Percentiles rank a stretch among this genome's conserved stretches.
Evolutionary conservation across 106 monocot genomes (phyloP).

Genomic region (Allium fistulosum): DNA sequence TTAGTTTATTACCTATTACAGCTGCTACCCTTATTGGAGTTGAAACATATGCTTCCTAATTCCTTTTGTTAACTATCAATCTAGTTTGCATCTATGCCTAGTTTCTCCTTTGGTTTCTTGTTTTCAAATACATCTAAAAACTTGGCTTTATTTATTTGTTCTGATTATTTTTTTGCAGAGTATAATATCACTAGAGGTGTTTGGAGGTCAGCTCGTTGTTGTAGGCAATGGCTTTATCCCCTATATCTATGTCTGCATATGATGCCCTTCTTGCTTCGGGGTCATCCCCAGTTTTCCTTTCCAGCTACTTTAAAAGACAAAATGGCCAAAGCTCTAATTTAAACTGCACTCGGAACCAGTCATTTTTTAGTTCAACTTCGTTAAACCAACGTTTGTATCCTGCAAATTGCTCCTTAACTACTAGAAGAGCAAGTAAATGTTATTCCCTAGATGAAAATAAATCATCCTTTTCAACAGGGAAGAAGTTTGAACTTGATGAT

Average conservation of each 20-base stretch:
- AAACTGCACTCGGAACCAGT: not conserved
- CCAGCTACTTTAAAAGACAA: not conserved
- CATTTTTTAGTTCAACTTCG: not conserved
- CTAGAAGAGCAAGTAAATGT: not conserved
- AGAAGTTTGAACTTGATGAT: constrained; percentile 72
- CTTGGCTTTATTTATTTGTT: no score
- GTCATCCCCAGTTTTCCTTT: not conserved
- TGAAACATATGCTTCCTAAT: no score
- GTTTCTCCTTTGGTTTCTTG: no score
- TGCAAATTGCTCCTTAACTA: not conserved
- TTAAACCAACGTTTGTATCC: not conserved
- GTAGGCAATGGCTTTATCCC: constrained; percentile 1
- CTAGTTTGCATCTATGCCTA: no score
- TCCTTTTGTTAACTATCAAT: no score
- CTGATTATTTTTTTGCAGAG: no score
- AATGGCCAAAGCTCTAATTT: no score
- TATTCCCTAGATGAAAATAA: constrained; percentile 2
- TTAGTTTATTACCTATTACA: no score
- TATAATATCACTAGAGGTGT: not conserved
- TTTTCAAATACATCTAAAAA: no score
- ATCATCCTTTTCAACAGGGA: constrained; percentile 4
- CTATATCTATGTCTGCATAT: not conserved
- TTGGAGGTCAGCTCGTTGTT: not conserved
- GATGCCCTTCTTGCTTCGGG: not conserved
- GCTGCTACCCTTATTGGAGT: no score